Percentiles rank a stretch among this genome's conserved stretches.
Conservation (phyloP, 768 basidiomycete genomes). For the Ramaria rubella region DNA sequence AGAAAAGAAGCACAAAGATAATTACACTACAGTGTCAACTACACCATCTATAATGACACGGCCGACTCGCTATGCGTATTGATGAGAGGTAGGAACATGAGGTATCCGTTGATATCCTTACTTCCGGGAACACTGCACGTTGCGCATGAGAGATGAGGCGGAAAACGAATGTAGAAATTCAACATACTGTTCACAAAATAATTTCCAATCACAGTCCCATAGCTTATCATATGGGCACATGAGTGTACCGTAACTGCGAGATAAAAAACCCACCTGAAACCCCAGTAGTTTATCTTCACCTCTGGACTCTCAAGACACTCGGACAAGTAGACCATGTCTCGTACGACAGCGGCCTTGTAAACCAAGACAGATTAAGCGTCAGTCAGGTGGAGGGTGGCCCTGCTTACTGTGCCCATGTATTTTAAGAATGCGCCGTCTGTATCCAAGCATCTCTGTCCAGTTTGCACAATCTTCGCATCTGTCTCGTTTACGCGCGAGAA, state of each 20-base stretch:
- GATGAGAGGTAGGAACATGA: background rate
- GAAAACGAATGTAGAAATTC: background rate
- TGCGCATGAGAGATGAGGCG: background rate
- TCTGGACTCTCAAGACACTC: background rate
- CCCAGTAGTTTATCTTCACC: conserved; percentile 3
- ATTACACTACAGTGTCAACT: background rate
- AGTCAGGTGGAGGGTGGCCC: background rate
- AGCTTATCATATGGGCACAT: background rate
- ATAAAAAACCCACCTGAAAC: conserved; percentile 1
- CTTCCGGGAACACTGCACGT: conserved; percentile 2
- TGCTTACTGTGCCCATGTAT: conserved; percentile 5
- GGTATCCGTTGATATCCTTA: background rate
- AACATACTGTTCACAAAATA: conserved; percentile 8
- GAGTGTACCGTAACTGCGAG: background rate
- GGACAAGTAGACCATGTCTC: conserved; percentile 3
- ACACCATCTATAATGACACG: conserved; percentile 5
- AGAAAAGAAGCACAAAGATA: background rate
- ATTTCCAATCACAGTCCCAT: conserved; percentile 5
- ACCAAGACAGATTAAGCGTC: background rate
- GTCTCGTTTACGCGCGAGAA: background rate
- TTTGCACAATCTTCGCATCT: background rate
- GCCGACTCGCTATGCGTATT: background rate
- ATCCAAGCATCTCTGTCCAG: conserved; percentile 1
- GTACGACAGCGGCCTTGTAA: background rate
- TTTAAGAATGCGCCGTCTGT: conserved; percentile 3